Conservation (phyloP, 441 rosid species). For the Gossypium laxum region DNA sequence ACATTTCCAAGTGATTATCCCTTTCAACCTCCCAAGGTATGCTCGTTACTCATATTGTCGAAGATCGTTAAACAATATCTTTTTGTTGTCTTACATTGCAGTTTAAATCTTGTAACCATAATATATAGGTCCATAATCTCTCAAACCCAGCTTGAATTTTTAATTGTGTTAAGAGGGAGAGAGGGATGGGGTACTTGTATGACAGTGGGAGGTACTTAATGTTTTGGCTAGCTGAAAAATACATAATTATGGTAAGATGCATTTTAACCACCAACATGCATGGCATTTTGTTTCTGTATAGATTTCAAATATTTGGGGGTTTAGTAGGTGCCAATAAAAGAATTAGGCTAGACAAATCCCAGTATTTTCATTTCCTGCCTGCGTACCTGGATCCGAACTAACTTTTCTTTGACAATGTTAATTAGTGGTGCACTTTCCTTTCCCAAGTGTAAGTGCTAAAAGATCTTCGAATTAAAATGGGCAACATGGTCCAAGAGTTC, state of each 20-base stretch:
- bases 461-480: neutral
- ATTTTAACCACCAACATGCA: neutral
- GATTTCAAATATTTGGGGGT: neutral
- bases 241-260: neutral
- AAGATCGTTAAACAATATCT: neutral
- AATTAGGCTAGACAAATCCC: neutral
- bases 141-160: neutral
- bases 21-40: conserved; percentile 82
- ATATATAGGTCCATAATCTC: neutral
- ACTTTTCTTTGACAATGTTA: neutral
- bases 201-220: neutral
- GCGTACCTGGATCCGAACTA: neutral
- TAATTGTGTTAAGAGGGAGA: neutral
- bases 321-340: neutral
- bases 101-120: neutral
- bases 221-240: neutral
- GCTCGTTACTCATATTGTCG: neutral
- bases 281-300: neutral
- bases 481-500: neutral
- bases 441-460: neutral
- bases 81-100: neutral
- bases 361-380: neutral
- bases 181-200: neutral
- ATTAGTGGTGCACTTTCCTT: neutral
- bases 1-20: conserved; percentile 74